Conservation (phyloP, 2,329 filamentous ascomycete genomes). For the Thelonectria rubi region DNA sequence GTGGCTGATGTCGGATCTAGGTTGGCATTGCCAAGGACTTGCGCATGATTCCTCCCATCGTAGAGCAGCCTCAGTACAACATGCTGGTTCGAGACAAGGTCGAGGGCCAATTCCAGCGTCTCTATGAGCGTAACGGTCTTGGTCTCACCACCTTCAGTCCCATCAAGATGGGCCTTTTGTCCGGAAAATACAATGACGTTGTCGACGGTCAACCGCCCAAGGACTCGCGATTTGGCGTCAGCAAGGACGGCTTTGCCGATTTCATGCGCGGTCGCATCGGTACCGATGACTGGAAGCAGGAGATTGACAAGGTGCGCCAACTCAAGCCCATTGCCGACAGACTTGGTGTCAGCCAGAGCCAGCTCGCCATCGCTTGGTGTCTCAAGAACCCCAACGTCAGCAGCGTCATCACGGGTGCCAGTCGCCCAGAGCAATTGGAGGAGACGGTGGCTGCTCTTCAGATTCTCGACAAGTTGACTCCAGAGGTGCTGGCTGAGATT, state of each 20-base stretch:
- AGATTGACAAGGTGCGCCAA: slow-evolving; percentile 56
- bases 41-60: slow-evolving; percentile 68
- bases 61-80: slow-evolving; percentile 76
- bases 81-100: slow-evolving; percentile 69
- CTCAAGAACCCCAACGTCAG: slow-evolving; percentile 64
- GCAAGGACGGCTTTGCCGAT: slow-evolving; percentile 65
- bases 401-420: slow-evolving; percentile 63
- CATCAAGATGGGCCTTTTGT: slow-evolving; percentile 65
- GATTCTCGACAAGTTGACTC: slow-evolving; percentile 58
- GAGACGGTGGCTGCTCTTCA: slow-evolving; percentile 60
- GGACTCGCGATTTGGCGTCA: slow-evolving; percentile 66
- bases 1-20: slow-evolving; percentile 27
- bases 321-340: slow-evolving; percentile 64
- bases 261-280: slow-evolving; percentile 58
- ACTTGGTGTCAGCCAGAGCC: slow-evolving; percentile 61
- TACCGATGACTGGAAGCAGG: slow-evolving; percentile 61
- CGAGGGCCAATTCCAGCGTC: slow-evolving; percentile 68
- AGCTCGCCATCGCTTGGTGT: slow-evolving; percentile 63
- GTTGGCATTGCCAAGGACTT: slow-evolving; percentile 67
- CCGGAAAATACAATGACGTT: slow-evolving; percentile 71
- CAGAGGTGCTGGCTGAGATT: slow-evolving; percentile 61
- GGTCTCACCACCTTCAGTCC: slow-evolving; percentile 72
- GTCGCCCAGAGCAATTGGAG: slow-evolving; percentile 59
- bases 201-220: slow-evolving; percentile 60
- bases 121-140: slow-evolving; percentile 67